A percentile compares a stretch with the other conserved stretches of the same genome.
phyloP scores from a whole-genome alignment of 2,329 filamentous ascomycete genomes.

The Trichoderma pleuroti region DNA sequence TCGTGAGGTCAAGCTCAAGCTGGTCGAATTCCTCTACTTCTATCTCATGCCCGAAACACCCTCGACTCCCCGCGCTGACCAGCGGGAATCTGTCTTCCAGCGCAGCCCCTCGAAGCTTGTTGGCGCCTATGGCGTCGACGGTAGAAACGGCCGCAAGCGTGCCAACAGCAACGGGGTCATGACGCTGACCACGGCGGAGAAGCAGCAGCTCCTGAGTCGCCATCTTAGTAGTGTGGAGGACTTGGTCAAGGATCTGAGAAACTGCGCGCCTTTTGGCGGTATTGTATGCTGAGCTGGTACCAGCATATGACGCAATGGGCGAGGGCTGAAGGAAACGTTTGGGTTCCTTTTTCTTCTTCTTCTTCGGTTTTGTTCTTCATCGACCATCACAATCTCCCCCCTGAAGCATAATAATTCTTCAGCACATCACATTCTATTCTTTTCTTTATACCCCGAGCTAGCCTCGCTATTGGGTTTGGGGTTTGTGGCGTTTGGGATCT shows the following conservation, averaged over 20 bases:
- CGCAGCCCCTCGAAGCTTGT: constrained; percentile 67
- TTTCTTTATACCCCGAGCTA: neutral
- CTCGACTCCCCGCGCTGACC: constrained; percentile 49
- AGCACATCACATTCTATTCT: neutral
- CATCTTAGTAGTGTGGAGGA: constrained; percentile 82
- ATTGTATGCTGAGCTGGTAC: constrained; percentile 42
- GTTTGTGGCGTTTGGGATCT: neutral
- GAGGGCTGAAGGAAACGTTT: neutral
- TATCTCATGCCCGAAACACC: constrained; percentile 92
- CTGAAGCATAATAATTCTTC: neutral
- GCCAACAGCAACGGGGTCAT: constrained; percentile 36
- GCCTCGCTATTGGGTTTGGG: neutral
- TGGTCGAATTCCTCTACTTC: constrained; percentile 98
- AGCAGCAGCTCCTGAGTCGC: constrained; percentile 71
- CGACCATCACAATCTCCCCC: neutral
- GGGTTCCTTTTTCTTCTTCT: neutral
- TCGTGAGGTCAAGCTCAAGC: constrained; percentile 86
- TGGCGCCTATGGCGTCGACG: constrained; percentile 47
- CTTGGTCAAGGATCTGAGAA: constrained; percentile 77
- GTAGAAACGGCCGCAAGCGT: constrained; percentile 29
- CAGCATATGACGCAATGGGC: neutral
- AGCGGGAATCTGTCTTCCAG: constrained; percentile 50
- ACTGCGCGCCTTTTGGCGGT: constrained; percentile 71
- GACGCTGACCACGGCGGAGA: constrained; percentile 72
- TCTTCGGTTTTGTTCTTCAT: neutral